Percentiles rank a stretch among this genome's conserved stretches.
Evolutionary conservation across 768 basidiomycete genomes (phyloP).

Genomic region (Gloeophyllum trabeum): DNA sequence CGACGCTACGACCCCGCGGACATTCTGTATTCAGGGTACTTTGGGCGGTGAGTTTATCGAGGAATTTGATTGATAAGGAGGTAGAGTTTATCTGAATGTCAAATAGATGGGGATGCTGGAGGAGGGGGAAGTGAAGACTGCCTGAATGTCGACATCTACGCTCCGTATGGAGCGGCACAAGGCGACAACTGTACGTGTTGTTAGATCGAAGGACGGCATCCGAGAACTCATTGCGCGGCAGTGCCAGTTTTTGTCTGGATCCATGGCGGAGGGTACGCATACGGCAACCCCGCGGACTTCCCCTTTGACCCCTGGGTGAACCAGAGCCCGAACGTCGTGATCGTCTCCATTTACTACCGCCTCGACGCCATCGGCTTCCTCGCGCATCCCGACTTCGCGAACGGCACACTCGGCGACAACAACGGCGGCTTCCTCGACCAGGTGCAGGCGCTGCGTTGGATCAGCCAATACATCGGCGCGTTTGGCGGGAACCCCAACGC

Average conservation of each 20-base stretch:
- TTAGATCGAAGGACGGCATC: no score
- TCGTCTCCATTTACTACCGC: constrained; percentile 59
- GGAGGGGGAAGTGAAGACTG: constrained; percentile 51
- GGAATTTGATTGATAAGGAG: not conserved
- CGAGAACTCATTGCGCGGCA: no score
- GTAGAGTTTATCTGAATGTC: not conserved
- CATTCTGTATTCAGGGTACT: constrained; percentile 50
- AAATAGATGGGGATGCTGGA: not conserved
- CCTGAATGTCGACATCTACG: constrained; percentile 54
- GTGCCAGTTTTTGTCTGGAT: constrained; percentile 30
- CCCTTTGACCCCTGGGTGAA: constrained; percentile 58
- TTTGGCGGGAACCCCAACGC: constrained; percentile 28
- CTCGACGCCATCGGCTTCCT: constrained; percentile 57
- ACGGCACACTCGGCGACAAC: constrained; percentile 29
- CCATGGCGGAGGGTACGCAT: constrained; percentile 36
- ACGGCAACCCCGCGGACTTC: constrained; percentile 54
- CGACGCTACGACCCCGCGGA: constrained; percentile 39
- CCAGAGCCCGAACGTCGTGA: constrained; percentile 48
- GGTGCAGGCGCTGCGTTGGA: constrained; percentile 26
- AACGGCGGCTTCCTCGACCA: constrained; percentile 52
- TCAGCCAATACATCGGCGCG: constrained; percentile 22
- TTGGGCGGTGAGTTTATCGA: constrained; percentile 23
- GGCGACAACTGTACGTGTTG: constrained; percentile 26
- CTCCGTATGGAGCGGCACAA: constrained; percentile 33
- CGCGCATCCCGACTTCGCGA: constrained; percentile 31